phyloP scores from a whole-genome alignment of 2,329 filamentous ascomycete genomes.

The Pseudogymnoascus pannorum region DNA sequence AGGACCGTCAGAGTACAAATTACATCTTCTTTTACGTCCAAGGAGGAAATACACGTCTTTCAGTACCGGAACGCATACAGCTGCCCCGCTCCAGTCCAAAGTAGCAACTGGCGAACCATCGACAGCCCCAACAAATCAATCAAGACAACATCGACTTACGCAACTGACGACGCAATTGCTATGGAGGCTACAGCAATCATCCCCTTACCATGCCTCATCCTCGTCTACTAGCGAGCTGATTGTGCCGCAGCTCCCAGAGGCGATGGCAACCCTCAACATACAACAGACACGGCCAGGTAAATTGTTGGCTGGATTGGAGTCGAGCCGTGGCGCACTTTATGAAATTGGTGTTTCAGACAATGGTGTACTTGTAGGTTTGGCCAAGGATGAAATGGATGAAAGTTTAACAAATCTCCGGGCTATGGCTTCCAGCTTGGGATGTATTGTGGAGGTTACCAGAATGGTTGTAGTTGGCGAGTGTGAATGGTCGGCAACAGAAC shows the following conservation, averaged over 20 bases:
- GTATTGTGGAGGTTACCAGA: conserved; percentile 71
- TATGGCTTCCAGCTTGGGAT: conserved; percentile 91
- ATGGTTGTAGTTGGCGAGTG: conserved; percentile 81
- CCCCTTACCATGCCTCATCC: conserved; percentile 77
- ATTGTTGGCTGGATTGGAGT: conserved; percentile 73
- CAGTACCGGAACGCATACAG: conserved; percentile 53
- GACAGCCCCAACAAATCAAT: conserved; percentile 43
- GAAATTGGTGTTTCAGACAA: conserved; percentile 96
- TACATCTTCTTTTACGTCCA: conserved; percentile 78
- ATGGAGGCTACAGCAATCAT: conserved; percentile 93
- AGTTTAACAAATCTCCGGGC: conserved; percentile 75
- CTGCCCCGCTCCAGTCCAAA: conserved; percentile 25
- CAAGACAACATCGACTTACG: conserved; percentile 75
- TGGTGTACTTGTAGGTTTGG: conserved; percentile 80
- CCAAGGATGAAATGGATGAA: conserved; percentile 86
- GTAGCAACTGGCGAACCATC: conserved; percentile 14
- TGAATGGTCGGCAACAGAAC: conserved; percentile 47
- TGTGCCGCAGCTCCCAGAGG: conserved; percentile 67
- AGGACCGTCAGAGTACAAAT: conserved; percentile 92
- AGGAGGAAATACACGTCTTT: conserved; percentile 65
- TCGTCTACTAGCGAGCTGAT: conserved; percentile 69
- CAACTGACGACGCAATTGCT: conserved; percentile 91
- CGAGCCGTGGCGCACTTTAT: conserved; percentile 87
- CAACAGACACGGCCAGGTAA: conserved; percentile 40
- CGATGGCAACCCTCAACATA: conserved; percentile 38